Evolutionary conservation across 106 monocot genomes (phyloP).

Genomic region (Dioscorea dumetorum): DNA sequence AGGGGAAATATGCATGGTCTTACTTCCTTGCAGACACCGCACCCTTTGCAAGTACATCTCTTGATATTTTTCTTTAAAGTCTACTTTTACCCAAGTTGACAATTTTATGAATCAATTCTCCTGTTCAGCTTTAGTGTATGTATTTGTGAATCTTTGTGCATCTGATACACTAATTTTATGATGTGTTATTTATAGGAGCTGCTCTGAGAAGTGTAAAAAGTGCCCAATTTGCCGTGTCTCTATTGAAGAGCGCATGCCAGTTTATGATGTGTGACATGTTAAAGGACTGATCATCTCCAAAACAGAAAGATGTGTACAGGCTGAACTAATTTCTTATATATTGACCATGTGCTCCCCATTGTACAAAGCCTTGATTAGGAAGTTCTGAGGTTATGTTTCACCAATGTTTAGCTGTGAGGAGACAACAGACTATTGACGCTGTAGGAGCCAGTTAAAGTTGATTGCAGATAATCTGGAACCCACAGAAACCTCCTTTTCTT

Average conservation of each 20-base stretch:
- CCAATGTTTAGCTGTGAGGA: no score
- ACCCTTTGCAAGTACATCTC: constrained; percentile 77
- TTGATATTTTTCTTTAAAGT: background rate
- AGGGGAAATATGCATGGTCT: constrained; percentile 85
- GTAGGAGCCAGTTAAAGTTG: no score
- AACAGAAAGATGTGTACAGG: no score
- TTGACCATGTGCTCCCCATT: no score
- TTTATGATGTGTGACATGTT: constrained; percentile 48
- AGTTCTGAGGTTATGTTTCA: no score
- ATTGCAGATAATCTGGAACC: no score
- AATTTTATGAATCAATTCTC: no score
- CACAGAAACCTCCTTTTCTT: no score
- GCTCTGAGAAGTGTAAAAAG: constrained; percentile 69
- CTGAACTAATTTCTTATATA: no score
- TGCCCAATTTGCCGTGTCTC: constrained; percentile 68
- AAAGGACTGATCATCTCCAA: no score
- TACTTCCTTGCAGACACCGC: constrained; percentile 87
- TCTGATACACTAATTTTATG: background rate
- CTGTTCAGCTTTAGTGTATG: background rate
- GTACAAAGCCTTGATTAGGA: no score
- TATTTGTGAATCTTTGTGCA: background rate
- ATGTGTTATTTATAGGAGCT: constrained; percentile 15
- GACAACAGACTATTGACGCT: no score
- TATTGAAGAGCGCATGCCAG: constrained; percentile 67
- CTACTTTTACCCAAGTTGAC: background rate